Evolutionary conservation across 495 filamentous ascomycete species (phyloP), one percentile per base, ranked within the genome.

Genomic region (Venustampulla echinocandica): DNA sequence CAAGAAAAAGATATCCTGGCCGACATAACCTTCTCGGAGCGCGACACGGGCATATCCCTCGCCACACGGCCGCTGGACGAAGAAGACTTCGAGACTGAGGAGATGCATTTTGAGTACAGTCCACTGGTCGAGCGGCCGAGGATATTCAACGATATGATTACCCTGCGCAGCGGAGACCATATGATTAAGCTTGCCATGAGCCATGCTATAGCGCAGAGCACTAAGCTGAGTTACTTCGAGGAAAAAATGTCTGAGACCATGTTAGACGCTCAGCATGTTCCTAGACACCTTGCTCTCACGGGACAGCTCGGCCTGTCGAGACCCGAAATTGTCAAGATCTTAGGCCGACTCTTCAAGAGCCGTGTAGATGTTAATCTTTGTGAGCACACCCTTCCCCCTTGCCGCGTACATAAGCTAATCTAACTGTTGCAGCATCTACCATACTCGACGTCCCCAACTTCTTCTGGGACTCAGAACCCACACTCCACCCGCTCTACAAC

Each of bases 101-200:
- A 97, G 58, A 95, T 99, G 61, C 93, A 99, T 64, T 96, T 99
- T 64, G 89, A 97, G 59, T 99, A 99, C 64, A 90, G 84, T 48
- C 76, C 79, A 1, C 74, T 84, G 40, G 86, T 90, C 20, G 80
- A 86, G 32, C 76, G 88, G 19, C 93, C 92, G 6, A 74, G 92
- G 46, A 84, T 99, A 46, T 99, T 87, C 65, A 95, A 99, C 62
- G 92, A 99, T 61, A 97, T 99, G 93, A 97, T 99, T 61, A 99
- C 92, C 0, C 70, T 99, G 10, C 75, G 89, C 23, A 66, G 67
- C 42, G 85, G 87, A 13, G 92, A 99, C 67, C 93, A 97, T 69
- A 97, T 97, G 92, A 92, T 97, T 59, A 96, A 96, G 65, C 73
- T 99, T 3, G 85, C 89, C 10, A 99, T 99, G 67, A 87, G 82